Base-by-base conservation (phyloP, 768 basidiomycete species). In the Stropharia rugosoannulata region DNA sequence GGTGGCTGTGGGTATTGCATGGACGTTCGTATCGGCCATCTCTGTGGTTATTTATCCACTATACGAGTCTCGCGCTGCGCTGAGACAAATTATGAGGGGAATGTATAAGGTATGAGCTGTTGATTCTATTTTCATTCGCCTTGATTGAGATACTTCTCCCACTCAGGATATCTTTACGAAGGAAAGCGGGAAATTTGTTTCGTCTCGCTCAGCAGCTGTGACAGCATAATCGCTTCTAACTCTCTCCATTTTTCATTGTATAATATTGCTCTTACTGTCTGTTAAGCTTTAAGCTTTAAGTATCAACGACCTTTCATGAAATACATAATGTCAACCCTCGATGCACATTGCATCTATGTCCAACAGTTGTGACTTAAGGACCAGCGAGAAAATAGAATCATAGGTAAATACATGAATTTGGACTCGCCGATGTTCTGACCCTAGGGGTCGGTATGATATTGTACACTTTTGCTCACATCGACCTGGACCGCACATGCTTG, bases 41-140 rank as follows among this genome's bases (percentile, higher is more conserved):
- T 74, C 83, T 6, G 90, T 93, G 41, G 91, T 95, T 16, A 19
- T 96, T 12, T 93, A 93, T 63, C 95, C 95, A 16, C 73, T 96
- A 4, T 96, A 80, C 73, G 95, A 98, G 75, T 92, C 89, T 51
- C 75, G 91, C 40, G 73, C 59, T 4, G 91, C 89, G 0, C 65
- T 98, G 44, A 36, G 12, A 5, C 71, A 82, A 67, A 90, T 95
- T 47, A 35, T 58, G 22, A 68, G 66, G 46, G 90, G 92, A 6
- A 71, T 93, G 40, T 59, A 84, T 59, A 90, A 85, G 80, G 90
- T 87, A 39, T 49, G 67, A 19, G n/a, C 10, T 16, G 35, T 36
- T 15, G n/a, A 41, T 10, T 18, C 5, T 5, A 18, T 44, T 44
- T 27, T 36, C 6, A 3, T n/a, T 44, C 18, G 25, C 16, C 19